A percentile compares a stretch with the other conserved stretches of the same genome.
These are phyloP conservation scores for Colletotrichum lini DNA, from an alignment of 2,329 filamentous ascomycete genomes.

Conservation along the genomic window DNA sequence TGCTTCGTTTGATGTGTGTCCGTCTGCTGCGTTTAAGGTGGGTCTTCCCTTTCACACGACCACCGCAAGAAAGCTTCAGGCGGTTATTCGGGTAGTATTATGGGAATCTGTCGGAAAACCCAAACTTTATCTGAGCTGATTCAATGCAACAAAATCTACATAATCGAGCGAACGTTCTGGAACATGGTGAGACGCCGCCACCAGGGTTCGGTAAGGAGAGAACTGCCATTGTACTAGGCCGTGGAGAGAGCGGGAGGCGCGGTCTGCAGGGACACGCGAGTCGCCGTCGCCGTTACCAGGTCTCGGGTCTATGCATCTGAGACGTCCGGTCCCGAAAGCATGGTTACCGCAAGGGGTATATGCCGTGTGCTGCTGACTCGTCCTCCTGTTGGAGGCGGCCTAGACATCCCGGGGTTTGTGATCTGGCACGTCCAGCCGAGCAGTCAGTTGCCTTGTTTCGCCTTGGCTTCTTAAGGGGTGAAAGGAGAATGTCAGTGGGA, in stretches of 20 bases:
- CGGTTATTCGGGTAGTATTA: too few relatives aligned
- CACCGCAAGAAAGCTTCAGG: too few relatives aligned
- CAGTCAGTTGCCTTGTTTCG: too few relatives aligned
- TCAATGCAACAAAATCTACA: not conserved
- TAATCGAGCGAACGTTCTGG: slow-evolving; percentile 11
- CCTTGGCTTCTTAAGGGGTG: too few relatives aligned
- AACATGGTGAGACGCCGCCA: not conserved
- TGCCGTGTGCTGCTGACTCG: slow-evolving; percentile 21
- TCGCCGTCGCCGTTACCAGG: slow-evolving; percentile 24
- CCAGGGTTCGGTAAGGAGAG: not conserved
- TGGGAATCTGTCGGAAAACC: too few relatives aligned
- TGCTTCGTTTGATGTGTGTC: not conserved
- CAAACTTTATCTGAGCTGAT: slow-evolving; percentile 3
- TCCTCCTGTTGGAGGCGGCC: not conserved
- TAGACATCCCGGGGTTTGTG: not conserved
- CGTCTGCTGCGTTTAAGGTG: not conserved
- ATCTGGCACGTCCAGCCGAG: too few relatives aligned
- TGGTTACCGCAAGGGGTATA: not conserved
- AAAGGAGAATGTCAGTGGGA: too few relatives aligned
- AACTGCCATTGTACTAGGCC: too few relatives aligned
- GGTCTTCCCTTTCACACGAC: too few relatives aligned
- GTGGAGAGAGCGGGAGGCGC: not conserved
- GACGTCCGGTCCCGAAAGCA: too few relatives aligned
- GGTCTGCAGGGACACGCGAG: slow-evolving; percentile 5
- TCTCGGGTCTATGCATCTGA: slow-evolving; percentile 7